These are phyloP conservation scores for Cladosporium colombiae DNA, from an alignment of 2,329 filamentous ascomycete genomes.

Conservation along the genomic window DNA sequence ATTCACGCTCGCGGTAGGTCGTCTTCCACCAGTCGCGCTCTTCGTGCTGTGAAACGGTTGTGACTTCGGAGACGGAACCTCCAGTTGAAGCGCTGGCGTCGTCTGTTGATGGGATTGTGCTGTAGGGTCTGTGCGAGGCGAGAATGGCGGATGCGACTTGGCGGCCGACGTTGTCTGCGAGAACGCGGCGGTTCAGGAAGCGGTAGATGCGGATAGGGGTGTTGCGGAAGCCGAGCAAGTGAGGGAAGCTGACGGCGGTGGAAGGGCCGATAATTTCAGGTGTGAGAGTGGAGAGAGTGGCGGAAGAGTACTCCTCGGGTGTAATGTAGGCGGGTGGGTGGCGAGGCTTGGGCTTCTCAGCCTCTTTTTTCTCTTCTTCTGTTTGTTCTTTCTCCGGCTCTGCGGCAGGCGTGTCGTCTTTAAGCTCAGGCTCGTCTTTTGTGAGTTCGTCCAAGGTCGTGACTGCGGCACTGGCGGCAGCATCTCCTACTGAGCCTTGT, in stretches of 20 bases:
- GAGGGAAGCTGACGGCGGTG: constrained; percentile 74
- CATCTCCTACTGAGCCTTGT: constrained; percentile 31
- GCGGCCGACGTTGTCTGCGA: constrained; percentile 86
- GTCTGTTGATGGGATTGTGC: constrained; percentile 29
- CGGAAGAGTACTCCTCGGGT: constrained; percentile 68
- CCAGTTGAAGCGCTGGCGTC: constrained; percentile 30
- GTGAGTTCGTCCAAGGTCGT: constrained; percentile 10
- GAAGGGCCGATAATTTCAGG: constrained; percentile 74
- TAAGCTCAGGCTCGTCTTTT: constrained; percentile 22
- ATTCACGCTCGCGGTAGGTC: constrained; percentile 56
- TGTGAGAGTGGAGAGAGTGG: constrained; percentile 63
- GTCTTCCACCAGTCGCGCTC: constrained; percentile 83
- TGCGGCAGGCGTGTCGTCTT: constrained; percentile 31
- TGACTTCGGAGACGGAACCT: constrained; percentile 57
- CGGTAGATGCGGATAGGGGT: constrained; percentile 83
- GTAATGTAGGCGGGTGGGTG: constrained; percentile 75
- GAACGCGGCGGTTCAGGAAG: constrained; percentile 78
- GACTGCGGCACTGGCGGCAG: constrained; percentile 27
- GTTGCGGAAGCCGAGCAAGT: constrained; percentile 89
- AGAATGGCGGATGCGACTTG: constrained; percentile 86
- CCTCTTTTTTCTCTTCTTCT: constrained; percentile 45
- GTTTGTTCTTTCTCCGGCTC: constrained; percentile 33
- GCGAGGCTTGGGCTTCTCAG: constrained; percentile 50
- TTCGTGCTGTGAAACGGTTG: constrained; percentile 66
- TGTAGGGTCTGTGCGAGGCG: constrained; percentile 52